phyloP scores from a whole-genome alignment of 2,329 filamentous ascomycete species.

The Xylaria hypoxylon region DNA sequence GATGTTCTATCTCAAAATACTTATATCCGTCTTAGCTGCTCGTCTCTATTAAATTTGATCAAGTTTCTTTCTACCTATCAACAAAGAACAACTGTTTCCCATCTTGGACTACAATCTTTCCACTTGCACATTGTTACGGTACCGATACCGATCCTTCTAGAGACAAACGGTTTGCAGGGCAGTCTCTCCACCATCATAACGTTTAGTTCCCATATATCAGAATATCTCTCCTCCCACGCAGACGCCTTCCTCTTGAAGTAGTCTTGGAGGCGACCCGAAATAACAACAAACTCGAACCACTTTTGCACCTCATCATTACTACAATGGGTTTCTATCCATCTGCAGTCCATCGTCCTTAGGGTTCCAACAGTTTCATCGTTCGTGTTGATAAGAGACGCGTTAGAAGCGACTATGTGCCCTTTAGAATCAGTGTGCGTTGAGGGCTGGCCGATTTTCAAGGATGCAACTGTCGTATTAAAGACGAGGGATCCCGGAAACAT shows the following conservation, averaged over 20 bases:
- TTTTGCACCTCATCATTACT: background rate
- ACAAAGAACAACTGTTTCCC: slow-evolving; percentile 34
- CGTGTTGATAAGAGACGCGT: background rate
- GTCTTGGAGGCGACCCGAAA: background rate
- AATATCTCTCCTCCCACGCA: slow-evolving; percentile 13
- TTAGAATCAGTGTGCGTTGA: background rate
- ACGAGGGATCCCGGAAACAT: background rate
- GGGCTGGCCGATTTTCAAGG: background rate
- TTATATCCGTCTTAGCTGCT: no score
- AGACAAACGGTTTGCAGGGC: slow-evolving; percentile 33
- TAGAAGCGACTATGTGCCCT: no score
- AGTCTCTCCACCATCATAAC: slow-evolving; percentile 37
- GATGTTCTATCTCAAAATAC: no score
- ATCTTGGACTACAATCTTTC: slow-evolving; percentile 34
- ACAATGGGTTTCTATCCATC: slow-evolving; percentile 6
- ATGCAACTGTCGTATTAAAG: slow-evolving; percentile 10
- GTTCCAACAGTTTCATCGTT: background rate
- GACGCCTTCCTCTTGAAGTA: background rate
- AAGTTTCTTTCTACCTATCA: background rate
- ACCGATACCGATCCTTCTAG: slow-evolving; percentile 31
- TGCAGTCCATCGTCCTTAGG: background rate
- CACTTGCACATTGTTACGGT: slow-evolving; percentile 30
- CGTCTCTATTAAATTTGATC: no score
- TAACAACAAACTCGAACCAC: background rate
- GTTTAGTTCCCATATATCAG: slow-evolving; percentile 31